Base-by-base conservation (phyloP, 169 alveolate genomes). In the Plasmodium malariae region DNA sequence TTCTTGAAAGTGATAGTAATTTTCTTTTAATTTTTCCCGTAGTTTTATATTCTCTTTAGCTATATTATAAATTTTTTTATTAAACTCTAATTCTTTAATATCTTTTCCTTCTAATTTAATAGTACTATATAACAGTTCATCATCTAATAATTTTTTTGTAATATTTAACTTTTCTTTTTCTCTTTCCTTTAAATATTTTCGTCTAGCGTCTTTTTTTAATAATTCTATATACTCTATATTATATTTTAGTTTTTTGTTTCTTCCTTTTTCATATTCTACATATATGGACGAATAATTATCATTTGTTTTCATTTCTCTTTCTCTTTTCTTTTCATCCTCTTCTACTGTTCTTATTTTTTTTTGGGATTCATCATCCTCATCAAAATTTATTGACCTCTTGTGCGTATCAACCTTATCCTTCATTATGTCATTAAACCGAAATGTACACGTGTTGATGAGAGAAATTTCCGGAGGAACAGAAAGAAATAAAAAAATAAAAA, bases 181-280 rank as follows among this genome's bases (percentile, higher is more conserved):
- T 73, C 99, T 95, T 71, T 94, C 95, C 89, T 96, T 98, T 88
- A 99, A 92, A 92, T 98, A 99, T 49, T 96, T 95, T 91, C 99
- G 91, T 78, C 99, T 91, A 36, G 98, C 97, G 17, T 94, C 96
- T 21, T 88, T 88, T 43, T 96, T 88, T 86, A 94, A 68, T 7
- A 93, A 91, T 71, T 93, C 95, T 70, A 94, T 32, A 73, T 94
- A 94, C 32, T 92, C 91, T 43, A 80, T 51, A 68, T 94, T 78
- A 69, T 93, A 67, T 32, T 92, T 92, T 92, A 93, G 26, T 55
- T 94, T 89, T 30, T 88, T 76, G 40, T 93, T 93, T 74, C 96
- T 68, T 24, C 96, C 96, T 62, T 88, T 88, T 19, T 87, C 65
- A 30, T 93, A 91, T 83, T 93, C 96, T 55, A 91, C 85, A 48